These are phyloP conservation scores for Colletotrichum musae DNA, from an alignment of 2,329 filamentous ascomycete genomes.

Conservation along the genomic window DNA sequence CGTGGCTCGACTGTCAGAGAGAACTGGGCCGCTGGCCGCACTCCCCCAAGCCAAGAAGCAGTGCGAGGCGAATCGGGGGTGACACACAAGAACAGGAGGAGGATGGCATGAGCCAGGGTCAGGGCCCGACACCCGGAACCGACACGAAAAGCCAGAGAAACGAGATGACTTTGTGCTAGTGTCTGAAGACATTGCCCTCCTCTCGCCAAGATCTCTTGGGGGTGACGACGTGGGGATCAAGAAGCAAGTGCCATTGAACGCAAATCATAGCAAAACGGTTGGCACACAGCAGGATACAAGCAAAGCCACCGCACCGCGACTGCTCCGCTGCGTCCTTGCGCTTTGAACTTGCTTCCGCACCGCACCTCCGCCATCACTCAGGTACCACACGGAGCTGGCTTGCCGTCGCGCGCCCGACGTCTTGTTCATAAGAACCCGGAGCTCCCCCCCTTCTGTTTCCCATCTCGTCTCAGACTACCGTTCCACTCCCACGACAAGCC, in stretches of 20 bases:
- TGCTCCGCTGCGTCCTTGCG: slow-evolving; percentile 18
- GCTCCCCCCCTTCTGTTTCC: background rate
- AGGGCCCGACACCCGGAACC: slow-evolving; percentile 22
- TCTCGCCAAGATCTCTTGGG: slow-evolving; percentile 32
- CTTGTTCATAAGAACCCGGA: slow-evolving; percentile 38
- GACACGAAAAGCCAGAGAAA: slow-evolving; percentile 25
- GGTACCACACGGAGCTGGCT: slow-evolving; percentile 21
- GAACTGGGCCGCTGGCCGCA: slow-evolving; percentile 23
- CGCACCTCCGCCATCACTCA: slow-evolving; percentile 3
- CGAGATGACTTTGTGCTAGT: slow-evolving; percentile 34
- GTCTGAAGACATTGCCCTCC: slow-evolving; percentile 22
- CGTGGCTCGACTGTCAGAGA: slow-evolving; percentile 32
- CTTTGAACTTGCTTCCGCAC: slow-evolving; percentile 37
- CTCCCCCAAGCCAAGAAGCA: slow-evolving; percentile 35
- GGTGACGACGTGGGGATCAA: slow-evolving; percentile 22
- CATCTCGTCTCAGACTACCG: background rate
- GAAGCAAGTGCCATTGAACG: slow-evolving; percentile 27
- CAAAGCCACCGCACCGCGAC: slow-evolving; percentile 26
- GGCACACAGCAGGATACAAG: slow-evolving; percentile 18
- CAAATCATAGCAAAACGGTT: slow-evolving; percentile 34
- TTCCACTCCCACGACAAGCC: slow-evolving; percentile 12
- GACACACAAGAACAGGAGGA: background rate
- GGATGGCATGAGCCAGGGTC: slow-evolving; percentile 21
- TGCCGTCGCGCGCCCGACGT: slow-evolving; percentile 13
- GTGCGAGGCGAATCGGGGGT: slow-evolving; percentile 9